Percentiles rank a stretch among this genome's conserved stretches.
phyloP scores from a whole-genome alignment of 108 stramenopile species.

The Nitzschia sp. region DNA sequence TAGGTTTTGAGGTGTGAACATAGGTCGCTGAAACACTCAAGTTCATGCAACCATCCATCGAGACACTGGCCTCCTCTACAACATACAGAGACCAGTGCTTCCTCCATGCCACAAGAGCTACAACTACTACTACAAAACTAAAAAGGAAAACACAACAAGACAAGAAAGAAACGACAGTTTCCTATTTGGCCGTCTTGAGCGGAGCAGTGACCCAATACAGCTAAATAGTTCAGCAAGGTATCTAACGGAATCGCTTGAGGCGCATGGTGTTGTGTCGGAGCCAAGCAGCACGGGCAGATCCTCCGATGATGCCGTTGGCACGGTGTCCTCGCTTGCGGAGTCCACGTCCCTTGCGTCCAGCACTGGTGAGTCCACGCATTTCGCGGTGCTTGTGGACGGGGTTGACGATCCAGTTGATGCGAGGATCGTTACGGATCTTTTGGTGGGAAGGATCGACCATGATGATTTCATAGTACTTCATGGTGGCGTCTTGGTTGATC shows the following conservation, averaged over 20 bases:
- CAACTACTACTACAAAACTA: neutral
- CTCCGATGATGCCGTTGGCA: slow-evolving; percentile 97
- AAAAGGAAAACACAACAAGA: neutral
- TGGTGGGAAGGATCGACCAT: slow-evolving; percentile 94
- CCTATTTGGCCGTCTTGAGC: slow-evolving; percentile 10
- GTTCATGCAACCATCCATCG: too few relatives aligned
- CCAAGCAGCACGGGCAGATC: slow-evolving; percentile 94
- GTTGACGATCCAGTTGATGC: slow-evolving; percentile 99
- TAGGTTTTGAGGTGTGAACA: too few relatives aligned
- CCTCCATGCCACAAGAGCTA: neutral
- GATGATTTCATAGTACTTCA: slow-evolving; percentile 99
- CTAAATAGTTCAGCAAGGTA: slow-evolving; percentile 1
- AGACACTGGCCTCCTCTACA: too few relatives aligned
- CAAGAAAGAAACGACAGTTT: neutral
- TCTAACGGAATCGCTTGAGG: slow-evolving; percentile 98
- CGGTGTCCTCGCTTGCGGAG: slow-evolving; percentile 98
- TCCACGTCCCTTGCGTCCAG: slow-evolving; percentile 96
- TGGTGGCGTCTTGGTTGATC: slow-evolving; percentile 99
- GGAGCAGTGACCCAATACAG: slow-evolving; percentile 25
- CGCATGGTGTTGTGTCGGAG: slow-evolving; percentile 91
- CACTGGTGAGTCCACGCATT: slow-evolving; percentile 97
- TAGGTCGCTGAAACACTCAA: too few relatives aligned
- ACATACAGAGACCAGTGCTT: too few relatives aligned
- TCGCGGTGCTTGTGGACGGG: slow-evolving; percentile 99
- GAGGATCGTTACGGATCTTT: slow-evolving; percentile 98